These are phyloP conservation scores for Platanus orientalis DNA, from an alignment of 164 flowering plant species.

Conservation along the genomic window DNA sequence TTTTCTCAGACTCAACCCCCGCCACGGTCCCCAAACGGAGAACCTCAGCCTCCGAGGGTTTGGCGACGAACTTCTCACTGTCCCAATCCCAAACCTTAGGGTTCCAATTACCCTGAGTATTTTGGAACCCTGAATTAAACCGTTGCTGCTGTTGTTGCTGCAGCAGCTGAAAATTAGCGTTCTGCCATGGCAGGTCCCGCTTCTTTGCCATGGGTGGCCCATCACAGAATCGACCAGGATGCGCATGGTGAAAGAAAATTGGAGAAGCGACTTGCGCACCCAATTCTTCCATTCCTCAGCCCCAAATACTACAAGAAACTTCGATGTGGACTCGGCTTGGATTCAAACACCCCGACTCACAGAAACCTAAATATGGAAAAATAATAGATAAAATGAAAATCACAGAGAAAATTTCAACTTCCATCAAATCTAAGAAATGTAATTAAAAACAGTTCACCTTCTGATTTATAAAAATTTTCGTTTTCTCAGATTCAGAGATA, in stretches of 20 bases:
- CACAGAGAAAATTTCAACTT: no score
- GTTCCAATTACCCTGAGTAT: slow-evolving; percentile 46
- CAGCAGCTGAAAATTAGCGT: slow-evolving; percentile 15
- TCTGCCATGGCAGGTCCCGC: slow-evolving; percentile 51
- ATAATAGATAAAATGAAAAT: neutral
- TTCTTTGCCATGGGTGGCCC: slow-evolving; percentile 46
- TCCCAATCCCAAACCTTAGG: slow-evolving; percentile 81
- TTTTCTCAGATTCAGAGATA: no score
- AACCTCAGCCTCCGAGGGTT: slow-evolving; percentile 34
- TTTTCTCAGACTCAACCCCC: slow-evolving; percentile 13
- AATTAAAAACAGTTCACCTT: no score
- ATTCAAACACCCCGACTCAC: neutral
- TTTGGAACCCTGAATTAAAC: slow-evolving; percentile 18
- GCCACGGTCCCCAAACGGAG: slow-evolving; percentile 18
- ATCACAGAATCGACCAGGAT: slow-evolving; percentile 42
- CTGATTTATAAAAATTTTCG: no score
- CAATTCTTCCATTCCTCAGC: slow-evolving; percentile 77
- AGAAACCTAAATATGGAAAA: neutral
- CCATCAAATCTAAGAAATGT: no score
- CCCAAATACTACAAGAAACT: no score
- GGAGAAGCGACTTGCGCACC: slow-evolving; percentile 69
- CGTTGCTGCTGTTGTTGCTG: slow-evolving; percentile 21
- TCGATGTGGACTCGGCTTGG: no score
- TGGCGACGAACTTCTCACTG: slow-evolving; percentile 48
- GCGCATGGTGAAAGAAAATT: slow-evolving; percentile 43